These are phyloP conservation scores for Boletales sp. DNA, from an alignment of 768 basidiomycete genomes.

Conservation along the genomic window DNA sequence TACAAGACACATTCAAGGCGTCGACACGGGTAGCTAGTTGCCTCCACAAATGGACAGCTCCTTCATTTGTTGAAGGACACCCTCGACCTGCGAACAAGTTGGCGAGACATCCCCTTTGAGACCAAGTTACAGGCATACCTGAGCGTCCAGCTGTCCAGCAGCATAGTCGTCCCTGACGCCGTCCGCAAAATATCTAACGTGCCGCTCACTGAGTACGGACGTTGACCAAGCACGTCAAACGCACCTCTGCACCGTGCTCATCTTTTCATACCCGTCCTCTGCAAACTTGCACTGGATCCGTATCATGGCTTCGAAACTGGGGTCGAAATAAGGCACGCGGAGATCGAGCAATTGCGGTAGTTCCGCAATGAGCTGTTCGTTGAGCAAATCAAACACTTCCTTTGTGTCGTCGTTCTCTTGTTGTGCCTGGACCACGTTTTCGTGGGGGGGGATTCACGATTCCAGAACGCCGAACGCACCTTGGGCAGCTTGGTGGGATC, in stretches of 20 bases:
- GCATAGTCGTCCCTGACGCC: conserved; percentile 95
- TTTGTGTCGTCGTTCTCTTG: conserved; percentile 94
- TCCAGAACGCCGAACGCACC: conserved; percentile 35
- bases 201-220: not conserved
- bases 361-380: conserved; percentile 87
- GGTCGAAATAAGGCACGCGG: conserved; percentile 97
- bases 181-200: conserved; percentile 78
- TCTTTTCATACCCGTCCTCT: conserved; percentile 96
- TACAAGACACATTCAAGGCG: conserved; percentile 2
- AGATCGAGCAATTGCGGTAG: conserved; percentile 91
- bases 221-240: conserved; percentile 15
- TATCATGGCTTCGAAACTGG: conserved; percentile 98
- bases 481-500: conserved; percentile 89
- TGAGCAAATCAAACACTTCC: conserved; percentile 90
- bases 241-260: conserved; percentile 88
- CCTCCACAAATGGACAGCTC: conserved; percentile 91
- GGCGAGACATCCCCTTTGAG: not conserved
- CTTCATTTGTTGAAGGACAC: conserved; percentile 94
- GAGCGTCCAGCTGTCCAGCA: conserved; percentile 91
- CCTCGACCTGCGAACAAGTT: conserved; percentile 66
- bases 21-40: conserved; percentile 18
- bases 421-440: conserved; percentile 54
- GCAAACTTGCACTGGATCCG: conserved; percentile 97
- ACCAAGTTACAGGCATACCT: conserved; percentile 43
- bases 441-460: not conserved